A percentile compares a stretch with the other conserved stretches of the same genome.
Evolutionary conservation across 371 early-diverging fungal genomes (phyloP).

Genomic region (Massospora cicadina): DNA sequence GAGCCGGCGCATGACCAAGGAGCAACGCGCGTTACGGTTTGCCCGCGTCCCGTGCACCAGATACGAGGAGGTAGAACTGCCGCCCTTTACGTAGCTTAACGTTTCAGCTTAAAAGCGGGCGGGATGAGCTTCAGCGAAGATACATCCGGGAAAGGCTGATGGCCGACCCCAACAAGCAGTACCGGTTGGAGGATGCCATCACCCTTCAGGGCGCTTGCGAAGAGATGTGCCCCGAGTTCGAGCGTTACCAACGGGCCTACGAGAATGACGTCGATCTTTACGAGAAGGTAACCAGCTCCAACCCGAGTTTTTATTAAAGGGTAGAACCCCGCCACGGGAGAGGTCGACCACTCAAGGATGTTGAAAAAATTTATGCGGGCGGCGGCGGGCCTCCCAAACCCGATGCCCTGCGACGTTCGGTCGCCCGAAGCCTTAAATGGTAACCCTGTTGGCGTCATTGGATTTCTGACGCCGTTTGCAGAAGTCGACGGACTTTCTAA

Average conservation of each 20-base stretch:
- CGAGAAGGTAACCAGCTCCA: conserved; percentile 32
- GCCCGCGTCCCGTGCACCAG: not conserved
- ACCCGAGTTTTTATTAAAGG: not conserved
- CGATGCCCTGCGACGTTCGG: conserved; percentile 78
- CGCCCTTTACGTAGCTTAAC: not conserved
- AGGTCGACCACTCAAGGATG: conserved; percentile 38
- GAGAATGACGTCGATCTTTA: conserved; percentile 49
- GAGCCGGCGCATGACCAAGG: too few species aligned
- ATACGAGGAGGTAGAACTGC: not conserved
- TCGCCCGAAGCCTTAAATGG: conserved; percentile 51
- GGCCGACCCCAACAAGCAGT: not conserved
- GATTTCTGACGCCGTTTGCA: conserved; percentile 12
- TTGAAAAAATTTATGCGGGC: conserved; percentile 78
- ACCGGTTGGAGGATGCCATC: not conserved
- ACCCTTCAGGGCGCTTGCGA: conserved; percentile 41
- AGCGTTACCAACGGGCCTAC: conserved; percentile 68
- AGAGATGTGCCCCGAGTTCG: conserved; percentile 82
- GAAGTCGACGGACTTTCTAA: conserved; percentile 59
- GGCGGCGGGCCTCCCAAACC: conserved; percentile 74
- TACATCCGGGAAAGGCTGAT: not conserved
- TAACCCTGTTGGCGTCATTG: conserved; percentile 12
- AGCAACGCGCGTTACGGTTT: not conserved
- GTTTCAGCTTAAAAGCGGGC: not conserved
- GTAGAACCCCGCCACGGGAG: conserved; percentile 28
- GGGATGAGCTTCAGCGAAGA: not conserved